These are phyloP conservation scores for Volvox reticuliferus DNA, from an alignment of 139 green algal genomes.

Conservation along the genomic window DNA sequence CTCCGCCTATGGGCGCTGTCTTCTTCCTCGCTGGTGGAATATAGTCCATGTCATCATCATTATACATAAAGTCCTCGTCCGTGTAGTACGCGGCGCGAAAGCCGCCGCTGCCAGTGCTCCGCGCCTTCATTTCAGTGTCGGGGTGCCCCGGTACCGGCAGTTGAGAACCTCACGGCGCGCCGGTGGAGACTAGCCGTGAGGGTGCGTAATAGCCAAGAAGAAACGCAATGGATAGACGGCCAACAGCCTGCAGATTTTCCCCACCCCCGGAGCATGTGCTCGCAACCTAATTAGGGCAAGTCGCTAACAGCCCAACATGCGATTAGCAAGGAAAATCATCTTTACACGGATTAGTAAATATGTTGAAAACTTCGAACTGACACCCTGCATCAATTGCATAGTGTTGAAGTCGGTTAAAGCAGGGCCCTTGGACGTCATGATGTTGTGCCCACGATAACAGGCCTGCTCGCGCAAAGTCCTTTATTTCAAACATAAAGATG, in stretches of 20 bases:
- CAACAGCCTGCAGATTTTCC: not conserved
- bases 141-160: not conserved
- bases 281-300: not conserved
- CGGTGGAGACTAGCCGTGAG: not conserved
- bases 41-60: slow-evolving; percentile 45
- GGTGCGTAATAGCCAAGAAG: not conserved
- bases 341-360: not conserved
- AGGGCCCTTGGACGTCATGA: too few species aligned
- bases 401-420: not conserved
- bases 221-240: not conserved
- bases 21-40: slow-evolving; percentile 32
- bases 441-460: too few species aligned
- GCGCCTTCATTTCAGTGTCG: not conserved
- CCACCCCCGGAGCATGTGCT: slow-evolving; percentile 9
- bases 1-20: not conserved
- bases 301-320: not conserved
- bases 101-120: slow-evolving; percentile 9
- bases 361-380: not conserved
- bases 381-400: not conserved
- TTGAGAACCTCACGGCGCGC: not conserved
- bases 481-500: too few species aligned
- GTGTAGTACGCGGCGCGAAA: slow-evolving; percentile 9
- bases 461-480: too few species aligned
- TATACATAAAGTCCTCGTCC: slow-evolving; percentile 28
- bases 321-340: not conserved